These are phyloP conservation scores for Boletus fagicola DNA, from an alignment of 768 basidiomycete species.

Conservation along the genomic window DNA sequence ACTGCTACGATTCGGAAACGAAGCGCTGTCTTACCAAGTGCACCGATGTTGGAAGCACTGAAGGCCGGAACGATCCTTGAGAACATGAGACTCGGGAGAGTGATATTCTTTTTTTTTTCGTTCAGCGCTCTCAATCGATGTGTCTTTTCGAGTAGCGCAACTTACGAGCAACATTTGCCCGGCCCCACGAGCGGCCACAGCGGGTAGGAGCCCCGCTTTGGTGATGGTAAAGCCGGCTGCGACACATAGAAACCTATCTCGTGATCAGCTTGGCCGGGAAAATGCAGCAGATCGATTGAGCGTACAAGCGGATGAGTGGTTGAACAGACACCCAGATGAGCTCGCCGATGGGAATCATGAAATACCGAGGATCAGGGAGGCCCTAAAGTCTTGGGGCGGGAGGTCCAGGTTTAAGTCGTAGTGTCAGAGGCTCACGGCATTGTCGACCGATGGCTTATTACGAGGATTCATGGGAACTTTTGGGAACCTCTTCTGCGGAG, in stretches of 20 bases:
- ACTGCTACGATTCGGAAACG: neutral
- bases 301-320: constrained; percentile 60
- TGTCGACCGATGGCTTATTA: neutral
- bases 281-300: constrained; percentile 4
- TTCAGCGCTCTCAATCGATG: neutral
- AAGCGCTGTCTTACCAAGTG: constrained; percentile 43
- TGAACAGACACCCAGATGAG: constrained; percentile 64
- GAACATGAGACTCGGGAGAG: constrained; percentile 64
- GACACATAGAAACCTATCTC: constrained; percentile 51
- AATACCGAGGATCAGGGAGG: neutral
- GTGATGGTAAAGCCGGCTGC: constrained; percentile 56
- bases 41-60: constrained; percentile 50
- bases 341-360: constrained; percentile 37
- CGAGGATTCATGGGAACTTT: neutral
- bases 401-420: constrained; percentile 4
- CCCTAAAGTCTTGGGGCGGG: neutral
- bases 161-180: constrained; percentile 60
- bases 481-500: neutral
- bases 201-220: constrained; percentile 58
- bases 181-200: constrained; percentile 54
- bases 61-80: constrained; percentile 72
- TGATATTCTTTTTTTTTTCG: constrained; percentile 43
- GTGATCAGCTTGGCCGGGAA: neutral
- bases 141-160: neutral
- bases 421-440: neutral